Evolutionary conservation across 805 yeast genomes (phyloP), one percentile per base, ranked within the genome.

Genomic region (Metschnikowia borealis): DNA sequence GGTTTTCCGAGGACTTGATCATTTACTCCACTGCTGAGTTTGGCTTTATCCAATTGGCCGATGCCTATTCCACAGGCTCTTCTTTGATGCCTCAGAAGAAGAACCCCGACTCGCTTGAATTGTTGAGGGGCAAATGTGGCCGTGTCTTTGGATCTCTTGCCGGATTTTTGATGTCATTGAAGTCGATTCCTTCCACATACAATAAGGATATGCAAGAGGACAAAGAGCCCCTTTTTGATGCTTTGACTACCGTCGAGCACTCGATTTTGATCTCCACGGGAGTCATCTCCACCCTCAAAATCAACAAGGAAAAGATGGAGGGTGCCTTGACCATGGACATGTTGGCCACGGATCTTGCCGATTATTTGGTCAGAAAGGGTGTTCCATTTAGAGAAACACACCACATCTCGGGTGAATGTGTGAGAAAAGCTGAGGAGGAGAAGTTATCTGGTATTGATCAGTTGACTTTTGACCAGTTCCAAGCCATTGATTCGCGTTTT

Each of bases 371-470:
- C 46, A 85, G 97, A 74, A 91, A 86, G 69, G 99, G 99, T 53
- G 99, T 94, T 58, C 99, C 99, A 50, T 94, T 94, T 75, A 89
- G 99, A 77, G 98, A 94, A 73, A 94, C 99, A 1, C 99, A 94
- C 73, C 98, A 94, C 69, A 94, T 94, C 54, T 89, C 97, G 6
- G 99, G 99, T 50, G 96, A 90, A 69, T 94, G 97, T 73, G 99
- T 94, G 42, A 83, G 96, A 55, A 69, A 73, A 41, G 97, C 98
- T 5, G 99, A 94, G 74, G 91, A 81, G 53, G 70, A 77, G 53
- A 79, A 79, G 18, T 73, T 89, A 39, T 73, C 85, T 6, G 97
- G 97, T 47, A 94, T 94, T 66, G 98, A 94, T 68, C 74, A 90
- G 67, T 76, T 94, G 62, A 69, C 87, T 3, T 66, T 88, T 46